Evolutionary conservation across 768 basidiomycete genomes (phyloP).

Genomic region (Termitomyces sp.): DNA sequence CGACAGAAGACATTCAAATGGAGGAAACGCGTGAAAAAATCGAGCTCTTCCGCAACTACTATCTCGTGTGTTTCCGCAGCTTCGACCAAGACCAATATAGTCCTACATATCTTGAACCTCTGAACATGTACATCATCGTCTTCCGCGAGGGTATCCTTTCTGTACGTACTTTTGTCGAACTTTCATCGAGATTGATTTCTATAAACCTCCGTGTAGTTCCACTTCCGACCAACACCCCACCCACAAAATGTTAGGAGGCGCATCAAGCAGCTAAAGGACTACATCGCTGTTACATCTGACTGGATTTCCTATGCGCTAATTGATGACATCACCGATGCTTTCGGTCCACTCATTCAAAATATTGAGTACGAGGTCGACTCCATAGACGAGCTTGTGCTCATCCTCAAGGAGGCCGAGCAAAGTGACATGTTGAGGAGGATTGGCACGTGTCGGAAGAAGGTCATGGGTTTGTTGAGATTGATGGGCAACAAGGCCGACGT

Average conservation of each 20-base stretch:
- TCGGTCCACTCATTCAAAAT: conserved; percentile 95
- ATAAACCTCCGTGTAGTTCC: conserved; percentile 58
- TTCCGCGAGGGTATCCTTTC: conserved; percentile 96
- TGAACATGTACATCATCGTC: conserved; percentile 99
- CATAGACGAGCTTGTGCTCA: conserved; percentile 96
- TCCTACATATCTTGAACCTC: conserved; percentile 93
- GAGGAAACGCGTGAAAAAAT: conserved; percentile 99
- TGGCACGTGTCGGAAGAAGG: conserved; percentile 97
- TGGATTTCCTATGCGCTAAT: conserved; percentile 99
- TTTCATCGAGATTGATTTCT: too few species aligned
- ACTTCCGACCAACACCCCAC: conserved; percentile 95
- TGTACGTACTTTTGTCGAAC: conserved; percentile 43
- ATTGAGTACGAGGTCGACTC: conserved; percentile 99
- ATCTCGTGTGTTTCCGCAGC: conserved; percentile 97
- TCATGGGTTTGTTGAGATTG: conserved; percentile 92
- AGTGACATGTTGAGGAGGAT: conserved; percentile 98
- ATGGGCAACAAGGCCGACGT: conserved; percentile 99
- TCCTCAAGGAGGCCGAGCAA: conserved; percentile 93
- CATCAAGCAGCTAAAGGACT: conserved; percentile 98
- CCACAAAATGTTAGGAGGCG: conserved; percentile 97
- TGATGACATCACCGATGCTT: conserved; percentile 99
- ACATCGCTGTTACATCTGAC: conserved; percentile 97
- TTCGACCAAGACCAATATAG: conserved; percentile 99
- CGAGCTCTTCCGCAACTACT: conserved; percentile 97
- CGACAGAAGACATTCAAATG: conserved; percentile 99